phyloP scores from a whole-genome alignment of 1,284 basidiomycete species.

The Tilletia indica region DNA sequence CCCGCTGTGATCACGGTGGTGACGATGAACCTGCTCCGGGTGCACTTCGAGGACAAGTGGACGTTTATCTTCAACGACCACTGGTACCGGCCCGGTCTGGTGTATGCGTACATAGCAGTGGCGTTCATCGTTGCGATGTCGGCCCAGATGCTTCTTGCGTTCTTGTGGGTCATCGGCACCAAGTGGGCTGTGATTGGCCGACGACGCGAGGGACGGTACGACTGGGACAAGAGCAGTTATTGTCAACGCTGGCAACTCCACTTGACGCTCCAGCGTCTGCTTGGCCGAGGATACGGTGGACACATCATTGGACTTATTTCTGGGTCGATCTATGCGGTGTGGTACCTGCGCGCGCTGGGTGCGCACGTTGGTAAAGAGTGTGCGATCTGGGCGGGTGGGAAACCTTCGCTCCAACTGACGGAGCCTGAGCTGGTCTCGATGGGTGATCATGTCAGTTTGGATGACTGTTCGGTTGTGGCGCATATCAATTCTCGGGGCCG shows the following conservation, averaged over 20 bases:
- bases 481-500: conserved; percentile 56
- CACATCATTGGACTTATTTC: conserved; percentile 52
- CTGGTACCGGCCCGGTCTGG: conserved; percentile 53
- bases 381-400: conserved; percentile 55
- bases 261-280: conserved; percentile 47
- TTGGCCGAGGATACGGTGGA: conserved; percentile 50
- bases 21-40: conserved; percentile 45
- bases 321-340: conserved; percentile 48
- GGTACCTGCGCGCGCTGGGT: conserved; percentile 52
- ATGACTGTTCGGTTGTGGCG: conserved; percentile 55
- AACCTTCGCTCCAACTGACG: conserved; percentile 53
- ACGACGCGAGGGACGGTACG: conserved; percentile 54
- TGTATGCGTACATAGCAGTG: conserved; percentile 49
- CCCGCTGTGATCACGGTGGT: conserved; percentile 52
- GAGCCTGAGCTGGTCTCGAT: conserved; percentile 55
- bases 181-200: conserved; percentile 55
- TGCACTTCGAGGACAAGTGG: conserved; percentile 33
- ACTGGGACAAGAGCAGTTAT: conserved; percentile 56
- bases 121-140: conserved; percentile 50
- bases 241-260: conserved; percentile 56
- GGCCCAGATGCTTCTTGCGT: conserved; percentile 45
- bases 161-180: conserved; percentile 50
- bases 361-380: conserved; percentile 51
- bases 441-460: conserved; percentile 52
- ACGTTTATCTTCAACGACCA: conserved; percentile 48